Evolutionary conservation across 768 basidiomycete genomes (phyloP).

Genomic region (Gymnopilus junonius): DNA sequence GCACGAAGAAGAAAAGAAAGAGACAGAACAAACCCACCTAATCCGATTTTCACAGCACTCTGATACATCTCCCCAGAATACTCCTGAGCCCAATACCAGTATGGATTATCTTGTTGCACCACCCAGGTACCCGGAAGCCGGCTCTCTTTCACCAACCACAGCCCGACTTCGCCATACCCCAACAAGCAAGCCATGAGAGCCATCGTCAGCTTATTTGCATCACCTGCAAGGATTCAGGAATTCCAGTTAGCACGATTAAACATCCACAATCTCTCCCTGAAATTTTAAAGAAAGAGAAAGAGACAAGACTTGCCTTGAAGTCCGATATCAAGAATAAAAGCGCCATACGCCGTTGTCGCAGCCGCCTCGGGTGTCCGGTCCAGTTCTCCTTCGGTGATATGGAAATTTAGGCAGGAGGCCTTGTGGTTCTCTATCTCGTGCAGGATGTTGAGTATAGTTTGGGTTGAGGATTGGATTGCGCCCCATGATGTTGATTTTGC

Average conservation of each 20-base stretch:
- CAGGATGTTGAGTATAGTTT: slow-evolving; percentile 66
- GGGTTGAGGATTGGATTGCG: slow-evolving; percentile 63
- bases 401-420: slow-evolving; percentile 72
- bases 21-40: slow-evolving; percentile 53
- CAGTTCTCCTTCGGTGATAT: slow-evolving; percentile 64
- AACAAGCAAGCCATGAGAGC: slow-evolving; percentile 85
- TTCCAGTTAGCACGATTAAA: background rate
- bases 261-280: too few relatives aligned
- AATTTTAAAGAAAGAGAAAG: background rate
- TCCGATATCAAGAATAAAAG: slow-evolving; percentile 82
- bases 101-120: slow-evolving; percentile 69
- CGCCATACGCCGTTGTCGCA: slow-evolving; percentile 84
- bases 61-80: slow-evolving; percentile 79
- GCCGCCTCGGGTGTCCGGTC: slow-evolving; percentile 65
- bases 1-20: background rate
- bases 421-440: slow-evolving; percentile 76
- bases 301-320: slow-evolving; percentile 53
- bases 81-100: slow-evolving; percentile 77
- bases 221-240: slow-evolving; percentile 48
- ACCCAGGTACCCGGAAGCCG: slow-evolving; percentile 55
- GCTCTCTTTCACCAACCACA: slow-evolving; percentile 74
- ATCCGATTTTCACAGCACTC: slow-evolving; percentile 68
- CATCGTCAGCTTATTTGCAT: slow-evolving; percentile 73
- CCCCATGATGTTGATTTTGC: slow-evolving; percentile 74
- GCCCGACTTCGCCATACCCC: slow-evolving; percentile 91